Percentiles rank a stretch among this genome's conserved stretches.
Conservation (phyloP, 768 basidiomycete species). For the Termitomyces sp. region DNA sequence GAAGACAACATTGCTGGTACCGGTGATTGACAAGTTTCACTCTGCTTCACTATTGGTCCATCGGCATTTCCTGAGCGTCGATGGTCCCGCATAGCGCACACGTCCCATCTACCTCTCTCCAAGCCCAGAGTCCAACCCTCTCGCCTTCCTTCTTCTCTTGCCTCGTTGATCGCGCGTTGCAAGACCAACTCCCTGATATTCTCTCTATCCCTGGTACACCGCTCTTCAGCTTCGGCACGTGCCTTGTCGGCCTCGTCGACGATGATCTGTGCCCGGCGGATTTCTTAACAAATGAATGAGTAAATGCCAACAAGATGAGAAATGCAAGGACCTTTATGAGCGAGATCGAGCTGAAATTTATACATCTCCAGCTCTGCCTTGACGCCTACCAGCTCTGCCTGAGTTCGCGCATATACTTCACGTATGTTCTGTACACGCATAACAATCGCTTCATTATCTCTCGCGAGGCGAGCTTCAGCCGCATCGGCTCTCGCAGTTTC, state of each 20-base stretch:
- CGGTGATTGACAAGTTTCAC: background rate
- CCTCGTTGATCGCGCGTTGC: constrained; percentile 40
- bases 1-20: background rate
- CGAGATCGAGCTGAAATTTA: constrained; percentile 51
- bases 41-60: background rate
- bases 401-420: constrained; percentile 23
- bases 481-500: constrained; percentile 35
- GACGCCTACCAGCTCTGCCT: constrained; percentile 25
- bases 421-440: constrained; percentile 24
- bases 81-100: constrained; percentile 1
- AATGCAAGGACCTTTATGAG: constrained; percentile 37
- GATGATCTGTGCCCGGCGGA: constrained; percentile 47
- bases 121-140: constrained; percentile 47
- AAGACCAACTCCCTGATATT: constrained; percentile 40
- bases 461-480: constrained; percentile 24
- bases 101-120: constrained; percentile 21
- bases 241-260: constrained; percentile 43
- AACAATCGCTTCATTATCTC: constrained; percentile 20
- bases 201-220: constrained; percentile 38
- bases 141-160: constrained; percentile 49
- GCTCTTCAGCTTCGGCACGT: constrained; percentile 42
- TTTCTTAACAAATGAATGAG: constrained; percentile 27
- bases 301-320: background rate
- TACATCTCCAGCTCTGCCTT: constrained; percentile 50
- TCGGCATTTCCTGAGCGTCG: background rate